Evolutionary conservation across 2,329 filamentous ascomycete genomes (phyloP).

Genomic region (Lasiodiplodia theobromae): DNA sequence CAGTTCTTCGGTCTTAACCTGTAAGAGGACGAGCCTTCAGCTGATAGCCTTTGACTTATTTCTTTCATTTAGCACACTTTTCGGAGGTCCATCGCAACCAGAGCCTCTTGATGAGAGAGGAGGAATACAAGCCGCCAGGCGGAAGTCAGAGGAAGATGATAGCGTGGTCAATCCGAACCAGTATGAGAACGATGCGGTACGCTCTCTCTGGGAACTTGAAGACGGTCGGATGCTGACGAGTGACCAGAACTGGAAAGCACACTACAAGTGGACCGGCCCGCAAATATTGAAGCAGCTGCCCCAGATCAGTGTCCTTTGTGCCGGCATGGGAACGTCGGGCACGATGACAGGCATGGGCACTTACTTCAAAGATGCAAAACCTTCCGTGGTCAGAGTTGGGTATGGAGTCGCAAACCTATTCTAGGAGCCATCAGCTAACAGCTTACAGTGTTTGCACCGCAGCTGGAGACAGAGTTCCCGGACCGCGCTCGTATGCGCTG

Average conservation of each 20-base stretch:
- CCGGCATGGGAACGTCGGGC: constrained; percentile 65
- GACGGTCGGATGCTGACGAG: not conserved
- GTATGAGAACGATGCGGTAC: constrained; percentile 59
- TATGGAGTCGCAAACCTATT: not conserved
- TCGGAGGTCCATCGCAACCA: constrained; percentile 66
- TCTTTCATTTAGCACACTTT: constrained; percentile 53
- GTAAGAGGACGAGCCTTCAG: constrained; percentile 38
- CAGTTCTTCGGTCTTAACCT: constrained; percentile 66
- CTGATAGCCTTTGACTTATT: not conserved
- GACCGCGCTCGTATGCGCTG: constrained; percentile 61
- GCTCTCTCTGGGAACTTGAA: constrained; percentile 6
- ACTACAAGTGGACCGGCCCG: constrained; percentile 66
- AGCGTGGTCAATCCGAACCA: constrained; percentile 62
- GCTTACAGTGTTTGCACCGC: constrained; percentile 61
- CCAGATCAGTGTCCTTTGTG: constrained; percentile 63
- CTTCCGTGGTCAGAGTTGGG: constrained; percentile 38
- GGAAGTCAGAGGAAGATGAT: constrained; percentile 52
- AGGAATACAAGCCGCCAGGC: constrained; percentile 58
- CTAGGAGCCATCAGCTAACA: not conserved
- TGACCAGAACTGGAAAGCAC: constrained; percentile 60
- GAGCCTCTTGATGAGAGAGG: constrained; percentile 62
- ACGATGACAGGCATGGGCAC: constrained; percentile 46
- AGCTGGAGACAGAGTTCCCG: constrained; percentile 64
- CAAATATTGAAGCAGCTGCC: constrained; percentile 65
- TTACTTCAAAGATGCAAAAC: constrained; percentile 59